A percentile compares a stretch with the other conserved stretches of the same genome.
These are phyloP conservation scores for Ophiostoma sp. DNA, from an alignment of 2,329 filamentous ascomycete genomes.

Conservation along the genomic window DNA sequence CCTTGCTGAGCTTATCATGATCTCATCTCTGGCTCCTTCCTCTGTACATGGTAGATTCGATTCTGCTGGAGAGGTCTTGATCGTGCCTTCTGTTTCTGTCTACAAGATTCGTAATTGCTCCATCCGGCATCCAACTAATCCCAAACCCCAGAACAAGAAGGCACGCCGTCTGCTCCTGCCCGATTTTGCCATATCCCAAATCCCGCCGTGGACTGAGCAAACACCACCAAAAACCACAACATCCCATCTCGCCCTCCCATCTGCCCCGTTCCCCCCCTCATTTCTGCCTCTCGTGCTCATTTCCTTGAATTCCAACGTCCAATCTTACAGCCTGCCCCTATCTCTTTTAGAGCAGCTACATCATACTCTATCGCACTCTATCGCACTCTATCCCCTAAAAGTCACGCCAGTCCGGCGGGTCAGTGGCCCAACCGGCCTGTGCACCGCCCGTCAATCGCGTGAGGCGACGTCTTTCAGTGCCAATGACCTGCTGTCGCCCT, in stretches of 20 bases:
- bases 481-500: background rate
- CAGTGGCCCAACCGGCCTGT: constrained; percentile 20
- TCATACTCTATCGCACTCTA: background rate
- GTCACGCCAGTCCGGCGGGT: constrained; percentile 21
- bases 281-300: background rate
- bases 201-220: background rate
- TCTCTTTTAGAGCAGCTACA: background rate
- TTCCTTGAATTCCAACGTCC: constrained; percentile 6
- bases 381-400: constrained; percentile 16
- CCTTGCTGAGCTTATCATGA: background rate
- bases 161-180: constrained; percentile 1
- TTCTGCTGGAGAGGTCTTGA: background rate
- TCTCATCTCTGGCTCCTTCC: background rate
- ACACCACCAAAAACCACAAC: constrained; percentile 1
- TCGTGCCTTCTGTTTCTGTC: background rate
- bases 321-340: constrained; percentile 11
- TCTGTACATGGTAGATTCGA: too few relatives aligned
- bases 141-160: background rate
- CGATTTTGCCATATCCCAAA: background rate
- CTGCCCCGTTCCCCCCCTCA: constrained; percentile 5
- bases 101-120: background rate
- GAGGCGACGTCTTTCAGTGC: background rate
- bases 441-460: constrained; percentile 18
- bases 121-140: background rate
- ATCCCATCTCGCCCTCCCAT: background rate